A percentile compares a stretch with the other conserved stretches of the same genome.
These are phyloP conservation scores for Verticillium longisporum DNA, from an alignment of 2,329 filamentous ascomycete genomes.

Conservation along the genomic window DNA sequence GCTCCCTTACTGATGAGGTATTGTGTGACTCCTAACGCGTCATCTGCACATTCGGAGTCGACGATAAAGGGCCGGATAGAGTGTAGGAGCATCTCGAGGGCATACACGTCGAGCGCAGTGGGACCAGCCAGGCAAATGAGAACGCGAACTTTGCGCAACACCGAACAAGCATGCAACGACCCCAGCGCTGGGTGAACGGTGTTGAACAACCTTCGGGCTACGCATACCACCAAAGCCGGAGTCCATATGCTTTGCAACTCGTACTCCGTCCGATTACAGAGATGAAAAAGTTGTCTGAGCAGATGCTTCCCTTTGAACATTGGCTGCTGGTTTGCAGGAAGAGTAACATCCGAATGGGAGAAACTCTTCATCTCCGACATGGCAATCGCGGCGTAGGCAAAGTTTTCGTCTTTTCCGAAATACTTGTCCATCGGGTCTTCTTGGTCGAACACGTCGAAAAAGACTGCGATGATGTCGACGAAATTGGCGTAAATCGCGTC, in stretches of 20 bases:
- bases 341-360: slow-evolving; percentile 54
- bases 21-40: slow-evolving; percentile 78
- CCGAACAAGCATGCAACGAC: slow-evolving; percentile 76
- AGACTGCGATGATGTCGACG: slow-evolving; percentile 65
- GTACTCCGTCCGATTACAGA: slow-evolving; percentile 67
- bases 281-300: slow-evolving; percentile 64
- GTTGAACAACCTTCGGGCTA: slow-evolving; percentile 72
- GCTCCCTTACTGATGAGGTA: slow-evolving; percentile 70
- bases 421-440: slow-evolving; percentile 67
- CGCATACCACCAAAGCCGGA: slow-evolving; percentile 63
- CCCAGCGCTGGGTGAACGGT: slow-evolving; percentile 78
- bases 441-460: slow-evolving; percentile 72
- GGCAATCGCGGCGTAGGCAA: slow-evolving; percentile 54
- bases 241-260: slow-evolving; percentile 66
- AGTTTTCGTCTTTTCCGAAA: slow-evolving; percentile 51
- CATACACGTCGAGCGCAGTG: slow-evolving; percentile 69
- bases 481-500: slow-evolving; percentile 63
- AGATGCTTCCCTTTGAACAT: slow-evolving; percentile 76
- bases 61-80: slow-evolving; percentile 72
- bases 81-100: slow-evolving; percentile 83
- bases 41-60: slow-evolving; percentile 82
- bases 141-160: slow-evolving; percentile 79
- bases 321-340: slow-evolving; percentile 80
- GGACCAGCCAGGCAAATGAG: slow-evolving; percentile 71
- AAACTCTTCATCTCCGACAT: slow-evolving; percentile 64